Evolutionary conservation across 2,329 filamentous ascomycete genomes (phyloP), one percentile per base, ranked within the genome.

Genomic region (Tolypocladium guangdongense): DNA sequence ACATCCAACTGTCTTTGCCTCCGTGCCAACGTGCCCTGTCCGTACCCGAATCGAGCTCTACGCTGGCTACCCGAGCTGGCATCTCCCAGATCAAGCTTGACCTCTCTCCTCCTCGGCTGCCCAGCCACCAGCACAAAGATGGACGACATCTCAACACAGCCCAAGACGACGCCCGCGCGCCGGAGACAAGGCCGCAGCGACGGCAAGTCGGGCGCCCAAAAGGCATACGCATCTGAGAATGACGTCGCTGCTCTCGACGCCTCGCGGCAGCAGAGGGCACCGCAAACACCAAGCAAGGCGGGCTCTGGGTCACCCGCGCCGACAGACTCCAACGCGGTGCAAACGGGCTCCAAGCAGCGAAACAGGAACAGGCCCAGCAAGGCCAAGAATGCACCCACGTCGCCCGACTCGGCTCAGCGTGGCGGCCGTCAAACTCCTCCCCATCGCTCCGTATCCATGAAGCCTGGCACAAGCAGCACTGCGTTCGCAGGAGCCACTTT

Each of bases 401-500:
- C 78, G 8, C 75, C 77, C 7, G 72, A 72, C 32, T 68, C 66
- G 27, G 62, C 64, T 24, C 72, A 66, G 20, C 64, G 66, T 45
- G 22, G 41, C 20, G 72, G 68, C 32, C 71, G 71, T 24, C 71
- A 71, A 49, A 81, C 77, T 20, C 70, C 63, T 24, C 68, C 69
- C 20, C 63, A 65, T 12, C 72, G 76, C 50, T 71, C 71, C 18
- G 64, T 65, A 10, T 66, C 70, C 33, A 65, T 73, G 58, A 78
- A 76, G 63, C 69, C 77, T 47, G 68, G 69, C 49, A 69, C 69
- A 33, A 71, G 71, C 49, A 71, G 71, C 49, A 75, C 82, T 55
- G 84, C 86, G 47, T 99, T 96, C 71, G 93, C 93, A 39, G 93
- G 92, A 16, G 87, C 92, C 36, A 95, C 90, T 6, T 99, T 97